These are phyloP conservation scores for Phragmites australis DNA, from an alignment of 176 grass and related monocot species.

Conservation along the genomic window DNA sequence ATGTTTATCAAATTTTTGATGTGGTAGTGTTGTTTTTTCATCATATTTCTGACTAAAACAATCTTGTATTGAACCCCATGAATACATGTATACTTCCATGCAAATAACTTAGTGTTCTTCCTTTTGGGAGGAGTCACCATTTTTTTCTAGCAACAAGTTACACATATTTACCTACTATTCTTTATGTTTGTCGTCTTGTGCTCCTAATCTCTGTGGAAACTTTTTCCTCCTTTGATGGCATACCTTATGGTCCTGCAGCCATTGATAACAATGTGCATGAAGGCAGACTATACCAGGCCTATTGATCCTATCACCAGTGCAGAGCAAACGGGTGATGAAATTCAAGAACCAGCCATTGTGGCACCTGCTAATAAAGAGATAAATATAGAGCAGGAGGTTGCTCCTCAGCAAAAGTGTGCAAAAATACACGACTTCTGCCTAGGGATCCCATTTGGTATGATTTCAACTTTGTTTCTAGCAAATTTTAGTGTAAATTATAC, in stretches of 20 bases:
- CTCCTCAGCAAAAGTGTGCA: constrained; percentile 56
- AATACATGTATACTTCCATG: neutral
- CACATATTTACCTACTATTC: neutral
- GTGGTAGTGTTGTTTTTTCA: neutral
- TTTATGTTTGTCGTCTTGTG: neutral
- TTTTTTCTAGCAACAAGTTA: neutral
- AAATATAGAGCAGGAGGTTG: constrained; percentile 38
- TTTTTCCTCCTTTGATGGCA: constrained; percentile 24
- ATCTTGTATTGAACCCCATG: neutral
- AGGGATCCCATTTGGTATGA: constrained; percentile 91
- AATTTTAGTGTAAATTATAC: neutral
- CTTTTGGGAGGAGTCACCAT: neutral
- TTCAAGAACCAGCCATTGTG: constrained; percentile 34
- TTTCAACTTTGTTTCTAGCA: constrained; percentile 11
- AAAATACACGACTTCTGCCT: constrained; percentile 97
- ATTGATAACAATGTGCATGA: constrained; percentile 45
- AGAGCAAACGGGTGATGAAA: constrained; percentile 51
- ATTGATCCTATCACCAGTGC: constrained; percentile 39
- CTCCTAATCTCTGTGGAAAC: neutral
- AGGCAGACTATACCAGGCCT: constrained; percentile 49
- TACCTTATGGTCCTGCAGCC: constrained; percentile 44
- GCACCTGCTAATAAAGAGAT: constrained; percentile 35
- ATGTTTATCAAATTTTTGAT: neutral
- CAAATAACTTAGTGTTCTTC: neutral
- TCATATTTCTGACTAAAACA: constrained; percentile 13